Evolutionary conservation across 345 rosid genomes (phyloP).

Genomic region (Zanthoxylum bungeanum): DNA sequence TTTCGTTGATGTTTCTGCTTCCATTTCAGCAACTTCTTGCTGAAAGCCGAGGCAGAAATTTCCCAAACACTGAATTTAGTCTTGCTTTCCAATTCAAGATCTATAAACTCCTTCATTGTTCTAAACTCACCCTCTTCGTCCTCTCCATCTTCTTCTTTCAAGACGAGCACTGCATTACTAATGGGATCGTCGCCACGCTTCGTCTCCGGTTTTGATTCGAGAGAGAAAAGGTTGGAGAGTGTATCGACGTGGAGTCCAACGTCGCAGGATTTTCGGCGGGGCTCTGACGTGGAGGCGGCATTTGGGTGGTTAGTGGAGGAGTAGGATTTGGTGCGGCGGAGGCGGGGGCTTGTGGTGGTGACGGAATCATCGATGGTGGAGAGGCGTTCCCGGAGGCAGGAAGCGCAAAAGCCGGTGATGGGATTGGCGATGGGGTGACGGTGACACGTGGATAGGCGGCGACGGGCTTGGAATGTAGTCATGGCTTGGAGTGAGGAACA

Average conservation of each 20-base stretch:
- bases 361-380: constrained; percentile 49
- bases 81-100: constrained; percentile 52
- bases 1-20: constrained; percentile 21
- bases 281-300: constrained; percentile 30
- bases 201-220: constrained; percentile 6
- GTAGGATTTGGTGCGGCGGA: constrained; percentile 53
- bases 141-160: constrained; percentile 16
- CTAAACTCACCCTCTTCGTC: constrained; percentile 41
- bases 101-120: constrained; percentile 66
- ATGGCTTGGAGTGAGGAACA: constrained; percentile 28
- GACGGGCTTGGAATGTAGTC: constrained; percentile 33
- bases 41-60: constrained; percentile 40
- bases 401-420: constrained; percentile 59
- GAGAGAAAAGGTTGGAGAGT: constrained; percentile 44
- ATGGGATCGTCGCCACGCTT: not conserved
- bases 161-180: not conserved
- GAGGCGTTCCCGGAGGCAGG: constrained; percentile 80
- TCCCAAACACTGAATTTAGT: constrained; percentile 42
- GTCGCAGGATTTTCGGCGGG: constrained; percentile 59
- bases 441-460: constrained; percentile 46
- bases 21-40: constrained; percentile 56
- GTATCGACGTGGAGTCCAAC: constrained; percentile 27
- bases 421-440: constrained; percentile 56
- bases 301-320: constrained; percentile 21
- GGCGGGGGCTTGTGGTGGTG: constrained; percentile 30